These are phyloP conservation scores for Saturnispora diversa DNA, from an alignment of 805 yeast species.

Conservation along the genomic window DNA sequence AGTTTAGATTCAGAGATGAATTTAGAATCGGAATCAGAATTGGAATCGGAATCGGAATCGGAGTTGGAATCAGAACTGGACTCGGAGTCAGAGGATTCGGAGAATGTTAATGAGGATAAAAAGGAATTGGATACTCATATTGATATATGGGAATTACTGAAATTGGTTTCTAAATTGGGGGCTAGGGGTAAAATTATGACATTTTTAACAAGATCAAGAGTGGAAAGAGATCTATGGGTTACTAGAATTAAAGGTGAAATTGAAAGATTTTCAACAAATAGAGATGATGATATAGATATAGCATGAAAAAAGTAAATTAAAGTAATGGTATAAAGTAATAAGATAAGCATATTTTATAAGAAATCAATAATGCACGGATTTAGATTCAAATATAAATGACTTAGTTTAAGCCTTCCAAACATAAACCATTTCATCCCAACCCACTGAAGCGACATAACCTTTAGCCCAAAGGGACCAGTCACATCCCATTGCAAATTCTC, in stretches of 20 bases:
- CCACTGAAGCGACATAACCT: slow-evolving; percentile 91
- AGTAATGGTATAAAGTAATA: not conserved
- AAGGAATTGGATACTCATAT: not conserved
- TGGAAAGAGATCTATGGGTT: slow-evolving; percentile 83
- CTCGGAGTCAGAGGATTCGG: no score
- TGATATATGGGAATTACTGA: slow-evolving; percentile 29
- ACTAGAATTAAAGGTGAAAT: slow-evolving; percentile 36
- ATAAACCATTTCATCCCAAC: slow-evolving; percentile 94
- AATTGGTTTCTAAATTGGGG: slow-evolving; percentile 48
- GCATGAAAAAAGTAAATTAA: not conserved
- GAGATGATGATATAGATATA: slow-evolving; percentile 12
- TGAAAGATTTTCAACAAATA: slow-evolving; percentile 28
- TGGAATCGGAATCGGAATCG: slow-evolving; percentile 8
- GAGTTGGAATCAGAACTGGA: slow-evolving; percentile 5
- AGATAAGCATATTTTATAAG: no score
- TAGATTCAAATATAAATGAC: no score
- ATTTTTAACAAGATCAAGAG: slow-evolving; percentile 73
- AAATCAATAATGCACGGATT: no score
- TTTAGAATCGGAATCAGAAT: not conserved
- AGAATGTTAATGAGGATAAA: not conserved
- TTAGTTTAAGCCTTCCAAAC: slow-evolving; percentile 61
- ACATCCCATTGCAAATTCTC: slow-evolving; percentile 86
- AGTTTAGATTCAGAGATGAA: not conserved
- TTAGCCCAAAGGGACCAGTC: slow-evolving; percentile 97
- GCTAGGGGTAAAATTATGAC: slow-evolving; percentile 60